These are phyloP conservation scores for Iris macrosiphon DNA, from an alignment of 106 monocot genomes.

Conservation along the genomic window DNA sequence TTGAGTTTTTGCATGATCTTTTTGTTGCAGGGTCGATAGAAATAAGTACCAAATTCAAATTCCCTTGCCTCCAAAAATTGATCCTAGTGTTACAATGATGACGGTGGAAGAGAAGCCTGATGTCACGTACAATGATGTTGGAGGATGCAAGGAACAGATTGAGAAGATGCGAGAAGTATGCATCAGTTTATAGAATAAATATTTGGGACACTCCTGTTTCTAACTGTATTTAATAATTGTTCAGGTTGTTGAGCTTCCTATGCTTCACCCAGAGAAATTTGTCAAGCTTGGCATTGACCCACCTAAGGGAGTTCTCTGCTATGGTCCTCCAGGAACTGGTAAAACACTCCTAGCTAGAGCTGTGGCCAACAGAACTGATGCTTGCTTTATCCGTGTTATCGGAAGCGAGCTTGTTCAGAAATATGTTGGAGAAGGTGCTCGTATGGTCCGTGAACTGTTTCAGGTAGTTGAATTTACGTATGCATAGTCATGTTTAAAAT, in stretches of 20 bases:
- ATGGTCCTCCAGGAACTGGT: constrained; percentile 97
- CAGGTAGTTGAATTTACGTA: constrained; percentile 48
- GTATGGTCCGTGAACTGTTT: constrained; percentile 98
- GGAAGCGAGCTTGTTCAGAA: constrained; percentile 99
- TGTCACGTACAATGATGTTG: constrained; percentile 99
- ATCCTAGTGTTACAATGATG: constrained; percentile 99
- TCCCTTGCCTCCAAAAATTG: constrained; percentile 98
- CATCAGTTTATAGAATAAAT: background rate
- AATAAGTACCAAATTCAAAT: constrained; percentile 99
- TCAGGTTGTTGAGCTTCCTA: constrained; percentile 95
- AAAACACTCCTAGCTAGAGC: constrained; percentile 97
- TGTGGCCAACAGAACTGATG: constrained; percentile 96
- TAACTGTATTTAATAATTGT: background rate
- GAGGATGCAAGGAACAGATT: constrained; percentile 98
- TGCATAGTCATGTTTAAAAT: background rate
- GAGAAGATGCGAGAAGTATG: constrained; percentile 96
- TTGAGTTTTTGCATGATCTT: background rate
- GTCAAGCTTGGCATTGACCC: constrained; percentile 99
- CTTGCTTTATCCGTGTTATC: constrained; percentile 95
- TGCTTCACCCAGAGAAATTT: constrained; percentile 99
- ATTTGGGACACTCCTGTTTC: too few species aligned
- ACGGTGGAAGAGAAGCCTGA: constrained; percentile 99
- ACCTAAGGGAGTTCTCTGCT: constrained; percentile 94
- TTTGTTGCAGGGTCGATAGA: constrained; percentile 76
- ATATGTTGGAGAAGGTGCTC: constrained; percentile 97